Base-by-base conservation (phyloP, 306 rosid genomes). In the Sphenostylis stenocarpa region DNA sequence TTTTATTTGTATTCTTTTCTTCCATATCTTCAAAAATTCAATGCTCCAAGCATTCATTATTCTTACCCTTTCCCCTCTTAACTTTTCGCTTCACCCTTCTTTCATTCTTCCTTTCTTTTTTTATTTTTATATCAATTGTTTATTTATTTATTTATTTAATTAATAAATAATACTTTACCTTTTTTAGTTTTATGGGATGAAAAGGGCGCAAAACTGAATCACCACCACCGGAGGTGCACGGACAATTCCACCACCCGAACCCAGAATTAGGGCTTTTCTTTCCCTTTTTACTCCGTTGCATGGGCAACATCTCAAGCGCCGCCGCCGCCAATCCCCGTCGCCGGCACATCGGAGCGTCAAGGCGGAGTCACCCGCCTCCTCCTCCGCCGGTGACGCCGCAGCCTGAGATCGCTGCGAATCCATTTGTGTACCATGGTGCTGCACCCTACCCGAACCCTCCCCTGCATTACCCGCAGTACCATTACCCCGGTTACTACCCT, bases 281-380 rank as follows among this genome's bases (percentile, higher is more conserved):
- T 36, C 5, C 7, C 21, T 0, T 6, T 66, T 13, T 41, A 0
- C 7, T 55, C 53, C 23, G 19, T n/a, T 44, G 24, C 8, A 94
- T 95, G 97, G 98, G 98, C n/a, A 95, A 95, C 61, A 77, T 79
- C 20, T 85, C 91, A 7, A 95, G 93, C 73, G 77, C 60, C 68
- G 82, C 82, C 56, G 77, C 45, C 56, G 77, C 49, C 11, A 51
- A 58, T 20, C 51, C 26, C 39, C 96, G 91, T 53, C 91, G 96
- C 70, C 79, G 97, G 20, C 84, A 80, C 43, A 75, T 66, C 3
- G 28, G 48, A 20, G 49, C 3, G 4, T 6, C 53, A 0, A 77
- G 93, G 11, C 87, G 93, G 72, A 83, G 19, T 49, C 94, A 89
- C 43, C 96, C 87, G 0, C 68, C 91, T 0, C 92, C 98, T 0